Conservation (phyloP, 129 eudicot species). For the Ambrosia trifida region DNA sequence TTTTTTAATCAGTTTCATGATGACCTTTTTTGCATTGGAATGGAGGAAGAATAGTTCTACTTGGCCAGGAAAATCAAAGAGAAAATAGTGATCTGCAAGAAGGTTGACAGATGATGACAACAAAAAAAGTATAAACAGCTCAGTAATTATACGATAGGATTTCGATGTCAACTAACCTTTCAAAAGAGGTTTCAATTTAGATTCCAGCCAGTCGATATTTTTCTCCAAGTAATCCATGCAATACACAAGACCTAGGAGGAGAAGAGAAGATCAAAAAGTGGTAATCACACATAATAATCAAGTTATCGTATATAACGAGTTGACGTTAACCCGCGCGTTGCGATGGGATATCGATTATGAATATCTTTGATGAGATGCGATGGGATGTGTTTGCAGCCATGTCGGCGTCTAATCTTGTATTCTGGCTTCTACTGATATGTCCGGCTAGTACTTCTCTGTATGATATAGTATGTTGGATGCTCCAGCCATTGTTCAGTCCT, state of each 20-base stretch:
- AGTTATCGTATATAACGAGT: not conserved
- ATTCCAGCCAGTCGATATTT: constrained; percentile 87
- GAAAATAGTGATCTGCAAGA: constrained; percentile 62
- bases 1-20: constrained; percentile 76
- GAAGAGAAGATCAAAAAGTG: constrained; percentile 3
- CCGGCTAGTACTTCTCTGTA: no score
- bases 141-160: not conserved
- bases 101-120: no score
- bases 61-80: constrained; percentile 96
- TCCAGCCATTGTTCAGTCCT: no score
- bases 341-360: no score
- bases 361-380: no score
- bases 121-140: no score
- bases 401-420: no score
- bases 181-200: constrained; percentile 77
- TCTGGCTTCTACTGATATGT: no score
- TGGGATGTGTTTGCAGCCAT: no score
- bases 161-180: constrained; percentile 59
- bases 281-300: not conserved
- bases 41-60: constrained; percentile 96
- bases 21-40: constrained; percentile 70
- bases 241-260: constrained; percentile 69
- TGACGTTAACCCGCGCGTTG: no score
- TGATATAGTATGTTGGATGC: no score
- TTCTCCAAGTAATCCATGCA: constrained; percentile 99